Percentiles rank a stretch among this genome's conserved stretches.
Conservation (phyloP, 305 asterid genomes). For the Plantago lanceolata region DNA sequence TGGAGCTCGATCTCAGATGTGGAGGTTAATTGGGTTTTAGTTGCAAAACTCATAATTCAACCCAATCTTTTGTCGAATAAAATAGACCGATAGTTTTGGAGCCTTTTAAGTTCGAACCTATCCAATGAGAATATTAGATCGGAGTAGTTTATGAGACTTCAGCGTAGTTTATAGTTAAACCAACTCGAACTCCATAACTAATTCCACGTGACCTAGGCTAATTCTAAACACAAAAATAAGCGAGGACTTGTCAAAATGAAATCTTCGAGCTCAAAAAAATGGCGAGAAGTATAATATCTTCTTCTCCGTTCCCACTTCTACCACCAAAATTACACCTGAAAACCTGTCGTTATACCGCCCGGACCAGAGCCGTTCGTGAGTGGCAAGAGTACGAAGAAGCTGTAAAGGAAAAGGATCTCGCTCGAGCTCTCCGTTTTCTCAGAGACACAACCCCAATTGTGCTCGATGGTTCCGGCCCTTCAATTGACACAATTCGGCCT, state of each 20-base stretch:
- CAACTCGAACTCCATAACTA: background rate
- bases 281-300: conserved; percentile 28
- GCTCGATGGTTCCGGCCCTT: conserved; percentile 24
- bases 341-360: conserved; percentile 5
- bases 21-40: no score
- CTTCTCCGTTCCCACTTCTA: conserved; percentile 11
- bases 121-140: no score
- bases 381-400: conserved; percentile 94
- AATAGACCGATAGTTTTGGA: no score
- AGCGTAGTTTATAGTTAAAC: no score
- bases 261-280: conserved; percentile 33
- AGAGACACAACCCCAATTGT: conserved; percentile 36
- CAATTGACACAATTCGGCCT: conserved; percentile 28
- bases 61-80: no score
- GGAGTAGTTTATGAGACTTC: no score
- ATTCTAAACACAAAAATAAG: no score
- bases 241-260: background rate
- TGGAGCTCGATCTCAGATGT: no score
- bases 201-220: background rate
- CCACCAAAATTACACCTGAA: conserved; percentile 19
- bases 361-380: conserved; percentile 55
- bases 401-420: conserved; percentile 76
- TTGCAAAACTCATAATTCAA: no score
- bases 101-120: no score
- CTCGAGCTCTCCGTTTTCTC: conserved; percentile 76